A percentile compares a stretch with the other conserved stretches of the same genome.
phyloP scores from a whole-genome alignment of 148 eudicot genomes.

The Simmondsia chinensis region DNA sequence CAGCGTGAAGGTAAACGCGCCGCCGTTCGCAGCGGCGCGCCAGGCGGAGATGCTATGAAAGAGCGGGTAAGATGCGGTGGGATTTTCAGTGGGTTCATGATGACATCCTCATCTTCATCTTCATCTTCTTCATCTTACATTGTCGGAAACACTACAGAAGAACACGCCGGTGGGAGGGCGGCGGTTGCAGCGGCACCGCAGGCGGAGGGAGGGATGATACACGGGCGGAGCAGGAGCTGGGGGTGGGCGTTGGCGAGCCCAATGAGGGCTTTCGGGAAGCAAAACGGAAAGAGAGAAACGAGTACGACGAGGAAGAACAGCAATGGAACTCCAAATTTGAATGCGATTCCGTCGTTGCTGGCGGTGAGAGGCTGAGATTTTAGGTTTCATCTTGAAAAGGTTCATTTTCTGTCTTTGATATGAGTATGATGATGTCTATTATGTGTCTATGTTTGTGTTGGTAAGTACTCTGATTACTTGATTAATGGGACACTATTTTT shows the following conservation, averaged over 20 bases:
- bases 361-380: too few species aligned
- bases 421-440: too few species aligned
- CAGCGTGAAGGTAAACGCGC: slow-evolving; percentile 50
- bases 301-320: too few species aligned
- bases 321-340: too few species aligned
- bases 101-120: slow-evolving; percentile 47
- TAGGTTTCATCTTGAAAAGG: too few species aligned
- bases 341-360: too few species aligned
- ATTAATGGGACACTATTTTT: too few species aligned
- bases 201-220: slow-evolving; percentile 19
- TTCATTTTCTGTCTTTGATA: too few species aligned
- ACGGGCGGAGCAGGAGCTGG: slow-evolving; percentile 62
- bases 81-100: slow-evolving; percentile 65
- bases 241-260: slow-evolving; percentile 92
- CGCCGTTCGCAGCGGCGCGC: slow-evolving; percentile 7
- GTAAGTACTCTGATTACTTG: too few species aligned
- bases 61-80: slow-evolving; percentile 78
- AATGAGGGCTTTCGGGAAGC: slow-evolving; percentile 52
- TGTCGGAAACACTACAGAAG: too few species aligned
- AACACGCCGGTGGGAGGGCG: not conserved
- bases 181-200: slow-evolving; percentile 12
- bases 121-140: slow-evolving; percentile 41
- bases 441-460: too few species aligned
- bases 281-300: too few species aligned
- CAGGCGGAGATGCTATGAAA: slow-evolving; percentile 24